Conservation (phyloP, 2,329 filamentous ascomycete genomes). For the Samsoniella hepiali region DNA sequence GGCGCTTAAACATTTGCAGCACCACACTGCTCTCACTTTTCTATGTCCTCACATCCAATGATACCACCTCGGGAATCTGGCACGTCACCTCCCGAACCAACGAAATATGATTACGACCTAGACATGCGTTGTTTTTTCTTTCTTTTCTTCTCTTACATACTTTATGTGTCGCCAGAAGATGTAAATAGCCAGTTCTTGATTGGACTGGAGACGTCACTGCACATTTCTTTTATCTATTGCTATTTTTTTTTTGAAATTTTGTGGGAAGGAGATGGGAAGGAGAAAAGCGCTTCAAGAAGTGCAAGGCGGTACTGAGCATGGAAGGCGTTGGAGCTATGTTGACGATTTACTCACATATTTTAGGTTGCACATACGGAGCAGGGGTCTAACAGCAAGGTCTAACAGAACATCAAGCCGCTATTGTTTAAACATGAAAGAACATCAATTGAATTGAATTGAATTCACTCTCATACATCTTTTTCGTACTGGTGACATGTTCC, state of each 20-base stretch:
- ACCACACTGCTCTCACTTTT: constrained; percentile 21
- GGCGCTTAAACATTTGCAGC: not conserved
- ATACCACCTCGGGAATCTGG: constrained; percentile 32
- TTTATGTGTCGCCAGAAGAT: not conserved
- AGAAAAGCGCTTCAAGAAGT: not conserved
- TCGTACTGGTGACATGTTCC: not conserved
- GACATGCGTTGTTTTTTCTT: constrained; percentile 2
- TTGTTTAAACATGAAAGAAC: constrained; percentile 9
- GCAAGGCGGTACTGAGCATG: not conserved
- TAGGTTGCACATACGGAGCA: constrained; percentile 8
- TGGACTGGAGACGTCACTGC: not conserved
- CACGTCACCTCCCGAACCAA: constrained; percentile 23
- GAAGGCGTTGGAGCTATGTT: constrained; percentile 13
- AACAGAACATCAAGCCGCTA: constrained; percentile 16
- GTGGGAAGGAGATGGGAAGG: not conserved
- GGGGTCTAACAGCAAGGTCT: not conserved
- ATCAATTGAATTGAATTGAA: constrained; percentile 7
- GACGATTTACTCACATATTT: constrained; percentile 11
- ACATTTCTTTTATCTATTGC: constrained; percentile 6
- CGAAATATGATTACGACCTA: constrained; percentile 28
- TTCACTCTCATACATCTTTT: not conserved
- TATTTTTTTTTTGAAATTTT: not conserved
- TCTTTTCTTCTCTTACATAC: constrained; percentile 15
- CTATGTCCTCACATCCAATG: constrained; percentile 22
- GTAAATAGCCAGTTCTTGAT: constrained; percentile 1